phyloP scores from a whole-genome alignment of 2,329 filamentous ascomycete species.

The Pseudopithomyces maydicus region DNA sequence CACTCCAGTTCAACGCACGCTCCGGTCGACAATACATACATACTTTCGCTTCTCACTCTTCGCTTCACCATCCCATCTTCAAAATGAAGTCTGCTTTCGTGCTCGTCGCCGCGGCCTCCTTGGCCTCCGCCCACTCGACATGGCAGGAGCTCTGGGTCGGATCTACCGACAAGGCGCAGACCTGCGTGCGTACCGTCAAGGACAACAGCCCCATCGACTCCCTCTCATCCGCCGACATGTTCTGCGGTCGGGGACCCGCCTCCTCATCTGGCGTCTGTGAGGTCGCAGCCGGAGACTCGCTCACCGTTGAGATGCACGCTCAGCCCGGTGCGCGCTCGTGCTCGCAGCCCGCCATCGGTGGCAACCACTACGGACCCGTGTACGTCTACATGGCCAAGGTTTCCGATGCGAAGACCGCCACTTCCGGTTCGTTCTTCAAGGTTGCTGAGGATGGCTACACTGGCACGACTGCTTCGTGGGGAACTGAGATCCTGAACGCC shows the following conservation, averaged over 20 bases:
- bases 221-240: slow-evolving; percentile 39
- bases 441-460: slow-evolving; percentile 45
- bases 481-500: slow-evolving; percentile 45
- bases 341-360: slow-evolving; percentile 41
- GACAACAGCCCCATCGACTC: slow-evolving; percentile 43
- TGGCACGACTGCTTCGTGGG: slow-evolving; percentile 42
- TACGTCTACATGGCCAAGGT: slow-evolving; percentile 47
- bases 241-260: slow-evolving; percentile 40
- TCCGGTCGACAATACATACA: slow-evolving; percentile 1
- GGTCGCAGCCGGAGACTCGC: slow-evolving; percentile 39
- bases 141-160: slow-evolving; percentile 47
- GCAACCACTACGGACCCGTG: slow-evolving; percentile 46
- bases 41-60: slow-evolving; percentile 4
- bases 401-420: slow-evolving; percentile 38
- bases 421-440: slow-evolving; percentile 42
- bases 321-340: slow-evolving; percentile 40
- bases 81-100: slow-evolving; percentile 39
- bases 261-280: slow-evolving; percentile 34
- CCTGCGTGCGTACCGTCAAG: slow-evolving; percentile 38
- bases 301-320: slow-evolving; percentile 47
- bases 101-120: slow-evolving; percentile 38
- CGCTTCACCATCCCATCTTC: neutral
- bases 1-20: neutral
- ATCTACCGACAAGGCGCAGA: slow-evolving; percentile 33
- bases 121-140: slow-evolving; percentile 45